Evolutionary conservation across 768 basidiomycete genomes (phyloP), one percentile per base, ranked within the genome.

Genomic region (Lactifluus hygrophoroides): DNA sequence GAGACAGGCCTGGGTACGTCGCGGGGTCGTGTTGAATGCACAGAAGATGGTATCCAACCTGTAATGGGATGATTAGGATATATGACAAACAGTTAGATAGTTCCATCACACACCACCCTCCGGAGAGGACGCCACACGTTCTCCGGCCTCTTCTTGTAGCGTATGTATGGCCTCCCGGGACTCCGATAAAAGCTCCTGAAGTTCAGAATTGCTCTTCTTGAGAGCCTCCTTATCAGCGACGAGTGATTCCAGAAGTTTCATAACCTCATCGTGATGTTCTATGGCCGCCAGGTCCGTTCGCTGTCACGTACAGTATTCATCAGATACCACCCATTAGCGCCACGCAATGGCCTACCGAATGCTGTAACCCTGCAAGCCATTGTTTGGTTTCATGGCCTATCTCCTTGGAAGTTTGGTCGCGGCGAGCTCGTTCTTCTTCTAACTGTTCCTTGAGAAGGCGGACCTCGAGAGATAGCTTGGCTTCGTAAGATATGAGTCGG

Each of bases 181-280:
- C 50, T 91, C 88, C 2, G 80, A 71, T 7, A 97, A 74, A 9
- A 93, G 70, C 47, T 78, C 79, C 57, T 88, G 86, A 48, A 95
- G 71, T 66, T 95, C 90, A 7, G 80, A 77, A 58, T 89, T 91
- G 66, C 92, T 90, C 19, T 81, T 83, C 69, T 89, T 90, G 52
- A 94, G 72, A 25, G 77, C 77, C 64, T 94, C 89, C 65, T 93
- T 95, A 65, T 90, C 89, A 34, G 84, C 81, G 8, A 94, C 91
- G 30, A 95, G 76, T n/a, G 85, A 83, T 68, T 92, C 90, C 14
- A 96, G 73, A 13, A 93, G 83, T 54, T 76, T 74, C 34, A 77
- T 82, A 17, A 90, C 72, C 65, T 88, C 86, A 16, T 78, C 70
- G 53, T 84, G 77, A 48, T 83, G 82, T 54, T 21, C 61, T 25